A percentile compares a stretch with the other conserved stretches of the same genome.
Evolutionary conservation across 2,329 filamentous ascomycete species (phyloP).

Genomic region (Orbilia oligospora): DNA sequence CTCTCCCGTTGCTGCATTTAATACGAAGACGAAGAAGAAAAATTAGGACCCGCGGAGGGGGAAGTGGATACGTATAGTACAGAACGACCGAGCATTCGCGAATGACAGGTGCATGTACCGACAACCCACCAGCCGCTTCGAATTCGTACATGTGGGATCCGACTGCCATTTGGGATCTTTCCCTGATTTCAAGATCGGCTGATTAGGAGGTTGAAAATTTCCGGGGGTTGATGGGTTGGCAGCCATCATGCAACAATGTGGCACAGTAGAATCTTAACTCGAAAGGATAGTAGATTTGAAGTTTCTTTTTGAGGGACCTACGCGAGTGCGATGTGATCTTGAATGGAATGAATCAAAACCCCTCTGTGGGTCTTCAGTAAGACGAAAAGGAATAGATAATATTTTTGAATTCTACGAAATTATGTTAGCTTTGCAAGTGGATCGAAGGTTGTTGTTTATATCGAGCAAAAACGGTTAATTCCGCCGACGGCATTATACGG

Average conservation of each 20-base stretch:
- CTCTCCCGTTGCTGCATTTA: slow-evolving; percentile 13
- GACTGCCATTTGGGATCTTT: slow-evolving; percentile 28
- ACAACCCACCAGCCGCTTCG: slow-evolving; percentile 8
- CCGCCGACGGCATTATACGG: slow-evolving; percentile 9
- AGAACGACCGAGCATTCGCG: not conserved
- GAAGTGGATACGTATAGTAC: slow-evolving; percentile 9
- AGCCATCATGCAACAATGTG: slow-evolving; percentile 47
- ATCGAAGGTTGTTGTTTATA: slow-evolving; percentile 9
- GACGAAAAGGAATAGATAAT: slow-evolving; percentile 18
- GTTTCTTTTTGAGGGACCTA: slow-evolving; percentile 14
- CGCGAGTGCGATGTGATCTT: slow-evolving; percentile 17
- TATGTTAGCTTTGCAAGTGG: slow-evolving; percentile 4
- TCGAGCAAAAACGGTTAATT: slow-evolving; percentile 3
- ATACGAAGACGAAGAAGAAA: slow-evolving; percentile 20
- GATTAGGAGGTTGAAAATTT: slow-evolving; percentile 40
- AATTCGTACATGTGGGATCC: slow-evolving; percentile 21
- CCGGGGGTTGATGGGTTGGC: slow-evolving; percentile 42
- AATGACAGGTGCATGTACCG: slow-evolving; percentile 20
- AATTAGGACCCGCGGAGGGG: not conserved
- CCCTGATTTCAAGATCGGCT: slow-evolving; percentile 37
- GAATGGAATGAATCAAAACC: slow-evolving; percentile 39
- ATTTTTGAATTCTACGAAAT: slow-evolving; percentile 6
- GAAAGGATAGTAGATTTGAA: slow-evolving; percentile 20
- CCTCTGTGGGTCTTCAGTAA: slow-evolving; percentile 8
- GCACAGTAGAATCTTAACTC: slow-evolving; percentile 43